Conservation (phyloP, 169 alveolate genomes). For the Miamiensis avidus region DNA sequence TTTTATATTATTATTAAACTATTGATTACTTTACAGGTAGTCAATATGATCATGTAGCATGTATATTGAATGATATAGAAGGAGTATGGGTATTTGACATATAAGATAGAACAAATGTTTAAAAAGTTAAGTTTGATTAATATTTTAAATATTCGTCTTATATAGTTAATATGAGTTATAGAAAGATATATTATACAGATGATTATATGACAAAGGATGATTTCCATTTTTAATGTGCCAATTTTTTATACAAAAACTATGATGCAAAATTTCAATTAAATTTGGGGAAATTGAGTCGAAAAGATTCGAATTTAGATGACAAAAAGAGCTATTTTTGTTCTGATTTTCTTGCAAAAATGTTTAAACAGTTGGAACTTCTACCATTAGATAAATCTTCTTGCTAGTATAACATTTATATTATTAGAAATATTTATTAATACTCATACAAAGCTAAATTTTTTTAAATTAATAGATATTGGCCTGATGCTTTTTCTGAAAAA, state of each 20-base stretch:
- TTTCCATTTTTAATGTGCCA: neutral
- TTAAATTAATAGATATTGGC: neutral
- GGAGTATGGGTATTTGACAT: neutral
- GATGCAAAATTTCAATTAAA: neutral
- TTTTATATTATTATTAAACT: too few relatives aligned
- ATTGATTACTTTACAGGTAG: neutral
- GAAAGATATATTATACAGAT: neutral
- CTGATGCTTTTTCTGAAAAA: neutral
- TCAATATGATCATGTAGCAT: neutral
- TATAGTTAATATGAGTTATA: neutral
- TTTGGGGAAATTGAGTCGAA: neutral
- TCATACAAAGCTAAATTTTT: too few relatives aligned
- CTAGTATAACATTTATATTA: neutral
- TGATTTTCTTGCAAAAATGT: neutral
- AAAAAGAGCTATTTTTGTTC: neutral
- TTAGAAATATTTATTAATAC: too few relatives aligned
- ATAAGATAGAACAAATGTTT: neutral
- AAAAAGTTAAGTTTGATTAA: neutral
- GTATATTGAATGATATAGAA: neutral
- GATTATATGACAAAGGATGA: neutral
- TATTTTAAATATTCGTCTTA: neutral
- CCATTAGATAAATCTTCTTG: neutral
- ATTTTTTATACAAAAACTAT: neutral
- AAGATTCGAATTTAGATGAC: neutral
- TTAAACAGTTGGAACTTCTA: neutral